A percentile compares a stretch with the other conserved stretches of the same genome.
phyloP scores from a whole-genome alignment of 441 rosid species.

The Populus hybrid region DNA sequence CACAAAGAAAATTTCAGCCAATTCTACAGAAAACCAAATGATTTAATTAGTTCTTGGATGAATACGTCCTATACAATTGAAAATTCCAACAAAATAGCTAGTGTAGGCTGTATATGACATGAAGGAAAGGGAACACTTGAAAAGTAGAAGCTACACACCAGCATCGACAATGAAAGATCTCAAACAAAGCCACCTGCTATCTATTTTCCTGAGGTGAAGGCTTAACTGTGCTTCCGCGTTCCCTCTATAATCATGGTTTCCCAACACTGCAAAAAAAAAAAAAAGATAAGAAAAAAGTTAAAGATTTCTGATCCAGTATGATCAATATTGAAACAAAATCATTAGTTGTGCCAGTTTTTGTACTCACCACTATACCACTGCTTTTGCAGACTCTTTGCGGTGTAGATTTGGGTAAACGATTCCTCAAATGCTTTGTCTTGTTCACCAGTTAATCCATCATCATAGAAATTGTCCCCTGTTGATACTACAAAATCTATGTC shows the following conservation, averaged over 20 bases:
- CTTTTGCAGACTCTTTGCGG: constrained; percentile 60
- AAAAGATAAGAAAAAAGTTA: not conserved
- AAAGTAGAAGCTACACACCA: constrained; percentile 12
- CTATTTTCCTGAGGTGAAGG: constrained; percentile 44
- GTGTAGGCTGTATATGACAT: not conserved
- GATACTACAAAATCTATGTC: constrained; percentile 69
- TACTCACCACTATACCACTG: constrained; percentile 63
- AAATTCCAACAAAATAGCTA: not conserved
- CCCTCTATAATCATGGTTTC: constrained; percentile 78
- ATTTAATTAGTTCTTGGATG: not conserved
- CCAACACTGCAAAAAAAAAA: constrained; percentile 44
- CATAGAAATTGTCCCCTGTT: constrained; percentile 82
- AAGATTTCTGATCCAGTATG: not conserved
- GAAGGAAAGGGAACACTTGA: not conserved
- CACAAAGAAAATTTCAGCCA: constrained; percentile 61
- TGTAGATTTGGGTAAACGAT: constrained; percentile 61
- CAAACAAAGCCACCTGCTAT: constrained; percentile 67
- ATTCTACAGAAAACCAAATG: constrained; percentile 22
- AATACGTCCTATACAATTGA: not conserved
- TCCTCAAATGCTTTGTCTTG: constrained; percentile 51
- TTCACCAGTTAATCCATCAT: constrained; percentile 50
- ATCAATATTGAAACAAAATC: not conserved
- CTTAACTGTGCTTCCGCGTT: constrained; percentile 66
- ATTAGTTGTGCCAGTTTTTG: not conserved
- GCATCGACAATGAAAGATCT: constrained; percentile 59